Evolutionary conservation across 805 yeast genomes (phyloP).

Genomic region (Ogataea trehaloabstinens): DNA sequence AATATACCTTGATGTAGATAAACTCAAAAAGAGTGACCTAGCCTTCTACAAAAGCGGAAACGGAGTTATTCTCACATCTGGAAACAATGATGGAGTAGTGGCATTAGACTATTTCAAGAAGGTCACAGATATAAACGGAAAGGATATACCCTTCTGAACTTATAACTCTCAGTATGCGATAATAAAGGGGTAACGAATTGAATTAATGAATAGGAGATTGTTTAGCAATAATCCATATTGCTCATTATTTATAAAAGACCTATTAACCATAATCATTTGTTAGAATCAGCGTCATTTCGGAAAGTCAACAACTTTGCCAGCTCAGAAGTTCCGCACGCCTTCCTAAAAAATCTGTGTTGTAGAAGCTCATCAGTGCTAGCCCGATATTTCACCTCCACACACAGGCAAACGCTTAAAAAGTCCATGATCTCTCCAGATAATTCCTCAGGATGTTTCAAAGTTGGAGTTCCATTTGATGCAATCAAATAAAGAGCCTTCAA

Average conservation of each 20-base stretch:
- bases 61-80: conserved; percentile 69
- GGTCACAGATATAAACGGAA: conserved; percentile 24
- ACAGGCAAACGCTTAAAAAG: conserved; percentile 84
- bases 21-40: conserved; percentile 44
- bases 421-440: conserved; percentile 76
- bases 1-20: conserved; percentile 59
- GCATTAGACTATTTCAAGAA: conserved; percentile 40
- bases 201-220: not conserved
- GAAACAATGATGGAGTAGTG: conserved; percentile 55
- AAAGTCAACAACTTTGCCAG: conserved; percentile 54
- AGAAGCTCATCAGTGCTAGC: conserved; percentile 88
- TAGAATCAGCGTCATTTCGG: conserved; percentile 13
- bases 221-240: not conserved
- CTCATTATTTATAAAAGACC: not conserved
- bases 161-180: not conserved
- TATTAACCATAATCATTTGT: not conserved
- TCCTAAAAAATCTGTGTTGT: conserved; percentile 67
- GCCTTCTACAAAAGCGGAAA: conserved; percentile 64
- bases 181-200: not conserved
- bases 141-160: conserved; percentile 5
- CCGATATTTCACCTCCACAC: conserved; percentile 90
- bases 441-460: conserved; percentile 75
- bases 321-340: conserved; percentile 59
- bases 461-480: conserved; percentile 96
- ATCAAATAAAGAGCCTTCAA: conserved; percentile 88